These are phyloP conservation scores for Solanum boliviense DNA, from an alignment of 257 asterid species.

Conservation along the genomic window DNA sequence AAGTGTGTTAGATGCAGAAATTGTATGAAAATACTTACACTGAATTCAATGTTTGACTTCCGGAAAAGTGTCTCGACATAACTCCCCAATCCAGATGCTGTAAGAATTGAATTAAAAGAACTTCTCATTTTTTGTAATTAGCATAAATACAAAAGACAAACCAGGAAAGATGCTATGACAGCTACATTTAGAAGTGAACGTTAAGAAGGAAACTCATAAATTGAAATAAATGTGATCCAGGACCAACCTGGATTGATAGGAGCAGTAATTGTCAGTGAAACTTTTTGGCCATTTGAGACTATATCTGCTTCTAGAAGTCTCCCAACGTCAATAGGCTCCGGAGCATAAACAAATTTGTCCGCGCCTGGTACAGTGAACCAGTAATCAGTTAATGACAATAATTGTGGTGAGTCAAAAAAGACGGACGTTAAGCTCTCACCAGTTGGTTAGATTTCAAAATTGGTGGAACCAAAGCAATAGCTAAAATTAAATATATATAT, in stretches of 20 bases:
- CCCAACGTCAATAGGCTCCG: slow-evolving; percentile 84
- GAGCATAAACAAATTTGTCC: slow-evolving; percentile 75
- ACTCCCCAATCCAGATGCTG: slow-evolving; percentile 46
- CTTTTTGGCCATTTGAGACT: slow-evolving; percentile 38
- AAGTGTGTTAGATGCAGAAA: not conserved
- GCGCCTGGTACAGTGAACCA: slow-evolving; percentile 44
- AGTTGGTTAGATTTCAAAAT: not conserved
- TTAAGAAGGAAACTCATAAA: not conserved
- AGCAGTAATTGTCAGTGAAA: slow-evolving; percentile 41
- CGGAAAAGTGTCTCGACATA: slow-evolving; percentile 62
- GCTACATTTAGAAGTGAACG: not conserved
- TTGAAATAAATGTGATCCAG: not conserved
- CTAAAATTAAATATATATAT: not conserved
- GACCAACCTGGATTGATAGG: slow-evolving; percentile 66
- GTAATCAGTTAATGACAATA: not conserved
- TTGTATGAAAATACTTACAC: slow-evolving; percentile 32
- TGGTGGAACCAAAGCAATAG: not conserved
- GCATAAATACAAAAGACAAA: not conserved
- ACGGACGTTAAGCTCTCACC: not conserved
- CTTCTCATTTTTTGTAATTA: not conserved
- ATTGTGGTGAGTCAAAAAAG: not conserved
- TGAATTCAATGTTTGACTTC: slow-evolving; percentile 71
- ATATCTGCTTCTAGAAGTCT: slow-evolving; percentile 79
- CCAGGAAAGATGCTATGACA: not conserved
- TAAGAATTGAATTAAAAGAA: not conserved